A percentile compares a stretch with the other conserved stretches of the same genome.
These are phyloP conservation scores for Talaromyces rugulosus DNA, from an alignment of 2,329 filamentous ascomycete genomes.

Conservation along the genomic window DNA sequence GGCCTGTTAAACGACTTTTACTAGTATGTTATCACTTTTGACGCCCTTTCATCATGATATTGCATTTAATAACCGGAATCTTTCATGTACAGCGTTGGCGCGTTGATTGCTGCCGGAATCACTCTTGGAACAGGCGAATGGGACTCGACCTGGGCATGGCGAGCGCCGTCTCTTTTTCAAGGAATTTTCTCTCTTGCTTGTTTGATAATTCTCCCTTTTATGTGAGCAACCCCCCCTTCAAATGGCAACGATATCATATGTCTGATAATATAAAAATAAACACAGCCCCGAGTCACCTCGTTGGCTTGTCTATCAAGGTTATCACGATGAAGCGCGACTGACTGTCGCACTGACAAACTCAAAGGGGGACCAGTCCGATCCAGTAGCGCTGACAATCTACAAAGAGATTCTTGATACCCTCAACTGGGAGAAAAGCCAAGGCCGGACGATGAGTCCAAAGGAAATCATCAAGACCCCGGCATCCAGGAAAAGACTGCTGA, in stretches of 20 bases:
- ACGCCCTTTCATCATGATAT: neutral
- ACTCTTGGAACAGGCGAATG: slow-evolving; percentile 42
- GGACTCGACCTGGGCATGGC: slow-evolving; percentile 46
- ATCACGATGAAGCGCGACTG: slow-evolving; percentile 38
- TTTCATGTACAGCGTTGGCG: slow-evolving; percentile 22
- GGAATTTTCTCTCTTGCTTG: slow-evolving; percentile 36
- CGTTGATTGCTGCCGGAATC: slow-evolving; percentile 46
- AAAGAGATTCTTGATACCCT: slow-evolving; percentile 48
- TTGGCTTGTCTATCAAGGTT: slow-evolving; percentile 43
- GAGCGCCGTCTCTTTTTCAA: slow-evolving; percentile 43
- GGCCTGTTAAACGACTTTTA: slow-evolving; percentile 39
- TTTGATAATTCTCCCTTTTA: slow-evolving; percentile 42
- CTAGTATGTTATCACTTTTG: slow-evolving; percentile 10
- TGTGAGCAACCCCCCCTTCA: slow-evolving; percentile 14
- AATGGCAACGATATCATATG: neutral
- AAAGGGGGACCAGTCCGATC: slow-evolving; percentile 39
- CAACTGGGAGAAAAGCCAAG: slow-evolving; percentile 42
- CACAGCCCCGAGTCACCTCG: slow-evolving; percentile 43
- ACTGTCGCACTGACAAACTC: slow-evolving; percentile 44
- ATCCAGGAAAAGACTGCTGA: slow-evolving; percentile 35
- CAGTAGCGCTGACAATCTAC: slow-evolving; percentile 36
- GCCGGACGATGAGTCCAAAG: slow-evolving; percentile 30
- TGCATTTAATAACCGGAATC: neutral
- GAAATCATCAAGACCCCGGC: slow-evolving; percentile 36
- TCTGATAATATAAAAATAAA: neutral